phyloP scores from a whole-genome alignment of 805 yeast species.

The Pichia insulana region DNA sequence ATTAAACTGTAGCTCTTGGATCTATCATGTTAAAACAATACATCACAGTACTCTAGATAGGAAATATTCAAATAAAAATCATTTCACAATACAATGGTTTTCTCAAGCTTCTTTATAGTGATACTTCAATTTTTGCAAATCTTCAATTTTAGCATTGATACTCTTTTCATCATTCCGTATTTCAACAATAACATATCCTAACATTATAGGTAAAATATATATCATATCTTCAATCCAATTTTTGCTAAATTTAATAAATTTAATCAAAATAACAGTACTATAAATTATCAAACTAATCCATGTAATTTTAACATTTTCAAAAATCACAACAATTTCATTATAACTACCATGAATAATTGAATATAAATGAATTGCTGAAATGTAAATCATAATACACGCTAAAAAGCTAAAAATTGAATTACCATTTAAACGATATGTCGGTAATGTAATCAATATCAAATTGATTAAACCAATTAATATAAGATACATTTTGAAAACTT shows the following conservation, averaged over 20 bases:
- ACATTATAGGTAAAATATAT: slow-evolving; percentile 21
- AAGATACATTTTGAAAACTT: slow-evolving; percentile 14
- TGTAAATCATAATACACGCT: slow-evolving; percentile 17
- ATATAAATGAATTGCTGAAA: slow-evolving; percentile 2
- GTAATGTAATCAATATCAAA: slow-evolving; percentile 19
- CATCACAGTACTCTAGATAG: slow-evolving; percentile 9
- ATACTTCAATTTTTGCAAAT: slow-evolving; percentile 21
- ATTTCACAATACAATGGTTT: slow-evolving; percentile 10
- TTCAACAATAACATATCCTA: slow-evolving; percentile 15
- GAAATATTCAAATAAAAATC: slow-evolving; percentile 1
- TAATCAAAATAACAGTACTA: slow-evolving; percentile 7
- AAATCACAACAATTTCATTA: background rate
- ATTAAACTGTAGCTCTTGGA: slow-evolving; percentile 7
- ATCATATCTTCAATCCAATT: slow-evolving; percentile 15
- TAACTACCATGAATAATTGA: background rate
- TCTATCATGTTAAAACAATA: slow-evolving; percentile 3
- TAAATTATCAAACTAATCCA: slow-evolving; percentile 6
- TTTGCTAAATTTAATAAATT: slow-evolving; percentile 5
- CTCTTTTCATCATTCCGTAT: slow-evolving; percentile 14
- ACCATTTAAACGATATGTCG: slow-evolving; percentile 20
- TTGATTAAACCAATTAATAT: slow-evolving; percentile 17
- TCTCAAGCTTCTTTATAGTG: slow-evolving; percentile 26
- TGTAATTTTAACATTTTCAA: slow-evolving; percentile 3
- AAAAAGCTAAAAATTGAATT: slow-evolving; percentile 20
- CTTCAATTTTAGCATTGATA: slow-evolving; percentile 14